phyloP scores from a whole-genome alignment of 1,284 basidiomycete genomes.

The Ustilago xerochloae region DNA sequence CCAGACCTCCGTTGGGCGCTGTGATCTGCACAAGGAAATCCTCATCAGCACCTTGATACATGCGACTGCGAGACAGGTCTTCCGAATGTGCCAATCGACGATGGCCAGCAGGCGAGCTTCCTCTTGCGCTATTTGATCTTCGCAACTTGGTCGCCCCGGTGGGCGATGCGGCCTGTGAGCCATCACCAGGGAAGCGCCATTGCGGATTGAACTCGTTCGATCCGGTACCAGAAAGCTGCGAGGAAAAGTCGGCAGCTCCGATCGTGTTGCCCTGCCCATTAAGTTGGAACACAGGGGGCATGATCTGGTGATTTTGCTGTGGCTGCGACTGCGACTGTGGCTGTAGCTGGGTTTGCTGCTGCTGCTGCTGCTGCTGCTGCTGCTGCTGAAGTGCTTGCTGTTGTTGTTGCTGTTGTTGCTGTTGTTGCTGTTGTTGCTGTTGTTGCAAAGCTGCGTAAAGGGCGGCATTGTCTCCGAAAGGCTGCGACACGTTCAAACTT shows the following conservation, averaged over 20 bases:
- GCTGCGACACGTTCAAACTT: constrained; percentile 12
- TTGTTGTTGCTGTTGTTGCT: constrained; percentile 14
- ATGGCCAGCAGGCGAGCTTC: constrained; percentile 37
- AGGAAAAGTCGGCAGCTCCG: constrained; percentile 12
- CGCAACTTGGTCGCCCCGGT: constrained; percentile 16
- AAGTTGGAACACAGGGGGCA: constrained; percentile 35
- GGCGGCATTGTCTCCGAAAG: constrained; percentile 2
- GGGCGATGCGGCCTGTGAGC: neutral
- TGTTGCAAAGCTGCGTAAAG: constrained; percentile 24
- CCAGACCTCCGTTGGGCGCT: constrained; percentile 56
- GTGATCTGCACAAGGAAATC: constrained; percentile 58
- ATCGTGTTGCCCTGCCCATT: constrained; percentile 32
- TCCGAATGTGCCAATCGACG: constrained; percentile 53
- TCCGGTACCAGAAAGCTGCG: constrained; percentile 14
- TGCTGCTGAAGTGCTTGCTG: constrained; percentile 20
- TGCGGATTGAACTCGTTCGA: constrained; percentile 34
- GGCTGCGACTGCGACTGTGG: constrained; percentile 13
- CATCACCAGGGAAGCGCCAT: constrained; percentile 40
- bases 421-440: constrained; percentile 17
- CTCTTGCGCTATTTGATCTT: constrained; percentile 31
- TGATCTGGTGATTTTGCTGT: constrained; percentile 21
- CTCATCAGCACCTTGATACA: constrained; percentile 38
- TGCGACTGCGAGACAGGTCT: constrained; percentile 50
- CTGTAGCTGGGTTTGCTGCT: constrained; percentile 7
- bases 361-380: constrained; percentile 7